Percentiles rank a stretch among this genome's conserved stretches.
phyloP scores from a whole-genome alignment of 352 stramenopile species.

The Phytophthora tubulina region DNA sequence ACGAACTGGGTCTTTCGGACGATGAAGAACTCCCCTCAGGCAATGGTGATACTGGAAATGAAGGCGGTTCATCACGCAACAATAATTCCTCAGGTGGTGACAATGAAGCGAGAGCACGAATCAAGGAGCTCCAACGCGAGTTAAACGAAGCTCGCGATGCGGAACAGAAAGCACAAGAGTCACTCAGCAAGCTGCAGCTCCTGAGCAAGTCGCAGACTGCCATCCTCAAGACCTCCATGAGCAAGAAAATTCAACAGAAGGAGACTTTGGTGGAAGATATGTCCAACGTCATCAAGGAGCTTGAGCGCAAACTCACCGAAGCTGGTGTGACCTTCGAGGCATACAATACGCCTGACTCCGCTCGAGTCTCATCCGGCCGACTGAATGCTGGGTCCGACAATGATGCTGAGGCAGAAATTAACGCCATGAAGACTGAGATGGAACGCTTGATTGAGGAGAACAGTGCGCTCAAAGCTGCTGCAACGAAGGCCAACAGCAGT shows the following conservation, averaged over 20 bases:
- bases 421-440: slow-evolving; percentile 80
- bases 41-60: slow-evolving; percentile 16
- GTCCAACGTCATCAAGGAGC: slow-evolving; percentile 61
- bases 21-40: slow-evolving; percentile 44
- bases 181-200: slow-evolving; percentile 82
- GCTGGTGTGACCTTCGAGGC: slow-evolving; percentile 58
- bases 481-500: slow-evolving; percentile 17
- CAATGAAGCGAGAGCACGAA: slow-evolving; percentile 45
- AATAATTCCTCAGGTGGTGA: slow-evolving; percentile 15
- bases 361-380: slow-evolving; percentile 34
- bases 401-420: slow-evolving; percentile 67
- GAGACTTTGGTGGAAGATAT: slow-evolving; percentile 75
- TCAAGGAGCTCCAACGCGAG: slow-evolving; percentile 70
- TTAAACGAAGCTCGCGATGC: slow-evolving; percentile 66
- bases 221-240: slow-evolving; percentile 87
- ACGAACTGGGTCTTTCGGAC: slow-evolving; percentile 83
- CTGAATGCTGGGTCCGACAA: slow-evolving; percentile 47
- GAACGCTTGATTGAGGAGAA: slow-evolving; percentile 79
- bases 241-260: slow-evolving; percentile 82
- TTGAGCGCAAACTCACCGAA: slow-evolving; percentile 69
- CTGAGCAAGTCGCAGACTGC: slow-evolving; percentile 87
- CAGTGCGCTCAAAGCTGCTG: slow-evolving; percentile 48
- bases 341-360: slow-evolving; percentile 46
- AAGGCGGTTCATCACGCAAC: background rate
- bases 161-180: slow-evolving; percentile 83